Base-by-base conservation (phyloP, 176 grass and related monocot genomes). In the Saccharum spontaneum region DNA sequence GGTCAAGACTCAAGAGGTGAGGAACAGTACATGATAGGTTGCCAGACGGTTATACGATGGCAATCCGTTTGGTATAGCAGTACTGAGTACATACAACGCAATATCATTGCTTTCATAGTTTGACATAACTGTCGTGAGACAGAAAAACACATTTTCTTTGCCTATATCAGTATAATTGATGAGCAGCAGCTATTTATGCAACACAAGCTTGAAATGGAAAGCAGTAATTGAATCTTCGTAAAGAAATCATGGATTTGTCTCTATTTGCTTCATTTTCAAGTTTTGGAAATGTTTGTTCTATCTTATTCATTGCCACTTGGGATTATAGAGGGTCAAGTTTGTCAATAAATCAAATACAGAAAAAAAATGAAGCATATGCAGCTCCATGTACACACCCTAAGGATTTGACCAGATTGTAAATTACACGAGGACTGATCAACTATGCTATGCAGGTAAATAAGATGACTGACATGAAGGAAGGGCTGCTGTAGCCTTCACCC, bases 391-490 rank as follows among this genome's bases (percentile, higher is more conserved):
- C 69, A 71, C 48, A 55, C 54, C n/a, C 69, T 66, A 54, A 54
- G 16, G 57, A 80, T 50, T 50, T 86, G 15, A 65, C 63, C 36
- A 80, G 38, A 59, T 20, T 50, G 43, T 52, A 24, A 49, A 28
- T 13, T 59, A 52, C 73, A 80, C 4, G 72, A 2, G 24, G 76
- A 79, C 2, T 67, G 44, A 39, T 81, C 26, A 8, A 64, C 66
- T 67, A 55, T 67, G 85, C 34, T 33, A 43, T 16, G 72, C 72
- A 62, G 81, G 13, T 49, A 84, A 67, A 74, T 72, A 84, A 68
- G 20, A 59, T 0, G 9, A 30, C 74, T 17, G 43, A 43, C 37
- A 50, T 7, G 15, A 60, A 37, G 1, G 33, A 67, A 73, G 9
- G 38, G 18, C 55, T 24, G 8, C 17, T 69, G 20, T 11, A 79